Evolutionary conservation across 495 filamentous ascomycete species (phyloP).

Genomic region (Tuber aestivum): DNA sequence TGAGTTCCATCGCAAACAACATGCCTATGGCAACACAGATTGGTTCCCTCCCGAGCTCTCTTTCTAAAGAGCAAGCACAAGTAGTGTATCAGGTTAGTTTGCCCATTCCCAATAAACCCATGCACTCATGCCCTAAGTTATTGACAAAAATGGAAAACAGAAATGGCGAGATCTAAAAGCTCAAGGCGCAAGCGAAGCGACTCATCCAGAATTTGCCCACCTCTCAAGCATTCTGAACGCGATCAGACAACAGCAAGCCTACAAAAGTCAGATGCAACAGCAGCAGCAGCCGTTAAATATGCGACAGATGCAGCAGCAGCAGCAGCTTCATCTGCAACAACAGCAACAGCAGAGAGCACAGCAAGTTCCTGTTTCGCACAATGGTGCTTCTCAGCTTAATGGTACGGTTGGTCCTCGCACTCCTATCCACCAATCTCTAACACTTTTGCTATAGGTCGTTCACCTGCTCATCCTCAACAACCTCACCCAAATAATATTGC

Average conservation of each 20-base stretch:
- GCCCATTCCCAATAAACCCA: conserved; percentile 15
- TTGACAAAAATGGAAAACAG: conserved; percentile 25
- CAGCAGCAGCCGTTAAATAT: conserved; percentile 33
- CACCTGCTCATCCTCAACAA: conserved; percentile 26
- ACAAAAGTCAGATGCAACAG: conserved; percentile 31
- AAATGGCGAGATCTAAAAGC: conserved; percentile 42
- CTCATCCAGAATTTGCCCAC: conserved; percentile 41
- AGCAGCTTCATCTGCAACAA: conserved; percentile 25
- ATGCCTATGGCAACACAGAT: conserved; percentile 35
- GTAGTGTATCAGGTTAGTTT: conserved; percentile 34
- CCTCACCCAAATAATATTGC: conserved; percentile 16
- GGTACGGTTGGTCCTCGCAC: conserved; percentile 25
- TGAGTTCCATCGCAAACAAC: conserved; percentile 41
- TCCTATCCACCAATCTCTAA: conserved; percentile 8
- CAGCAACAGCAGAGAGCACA: conserved; percentile 27
- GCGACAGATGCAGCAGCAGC: conserved; percentile 34
- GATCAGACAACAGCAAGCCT: conserved; percentile 34
- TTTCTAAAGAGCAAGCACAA: conserved; percentile 39
- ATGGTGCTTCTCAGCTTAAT: conserved; percentile 37
- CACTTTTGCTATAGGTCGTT: conserved; percentile 20
- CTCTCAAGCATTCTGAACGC: conserved; percentile 35
- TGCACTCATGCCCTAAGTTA: conserved; percentile 12
- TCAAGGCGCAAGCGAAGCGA: conserved; percentile 38
- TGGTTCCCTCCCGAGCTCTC: conserved; percentile 25
- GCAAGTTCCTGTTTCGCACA: conserved; percentile 22